A percentile compares a stretch with the other conserved stretches of the same genome.
phyloP scores from a whole-genome alignment of 2,329 filamentous ascomycete genomes.

The Ceratocystis colombiana region DNA sequence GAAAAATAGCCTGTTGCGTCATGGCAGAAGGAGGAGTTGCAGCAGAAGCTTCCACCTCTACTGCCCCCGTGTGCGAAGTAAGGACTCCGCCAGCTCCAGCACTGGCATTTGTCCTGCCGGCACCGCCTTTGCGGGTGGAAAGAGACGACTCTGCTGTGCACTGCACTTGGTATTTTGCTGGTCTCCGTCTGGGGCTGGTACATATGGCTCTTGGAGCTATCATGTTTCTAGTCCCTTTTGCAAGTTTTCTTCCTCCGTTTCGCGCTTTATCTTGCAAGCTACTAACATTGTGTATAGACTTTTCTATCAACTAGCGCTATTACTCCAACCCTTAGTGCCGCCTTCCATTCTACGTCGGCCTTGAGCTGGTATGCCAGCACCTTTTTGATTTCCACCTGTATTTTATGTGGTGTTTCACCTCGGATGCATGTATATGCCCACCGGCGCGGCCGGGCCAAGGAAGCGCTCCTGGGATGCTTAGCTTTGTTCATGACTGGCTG shows the following conservation, averaged over 20 bases:
- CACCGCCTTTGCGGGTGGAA: not conserved
- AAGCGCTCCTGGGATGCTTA: constrained; percentile 27
- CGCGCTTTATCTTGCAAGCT: not conserved
- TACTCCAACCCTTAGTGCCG: constrained; percentile 30
- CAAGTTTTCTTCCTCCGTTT: not conserved
- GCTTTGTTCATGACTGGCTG: constrained; percentile 30
- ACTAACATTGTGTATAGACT: constrained; percentile 28
- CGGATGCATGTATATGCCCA: constrained; percentile 27
- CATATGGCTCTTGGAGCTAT: constrained; percentile 17
- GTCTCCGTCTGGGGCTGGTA: constrained; percentile 10
- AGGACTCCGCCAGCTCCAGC: no score
- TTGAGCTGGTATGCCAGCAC: constrained; percentile 32
- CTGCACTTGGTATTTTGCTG: constrained; percentile 10
- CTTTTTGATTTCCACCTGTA: constrained; percentile 30
- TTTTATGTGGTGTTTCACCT: no score
- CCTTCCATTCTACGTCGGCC: constrained; percentile 30
- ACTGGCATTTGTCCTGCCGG: no score
- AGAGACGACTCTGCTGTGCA: not conserved
- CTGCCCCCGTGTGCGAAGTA: no score
- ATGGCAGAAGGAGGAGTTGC: no score
- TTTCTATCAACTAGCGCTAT: constrained; percentile 34
- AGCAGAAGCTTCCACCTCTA: no score
- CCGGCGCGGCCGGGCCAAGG: constrained; percentile 28
- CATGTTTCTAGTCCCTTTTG: constrained; percentile 26
- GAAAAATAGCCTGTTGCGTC: no score